Conservation (phyloP, 2,329 filamentous ascomycete species). For the Fusarium denticulatum region DNA sequence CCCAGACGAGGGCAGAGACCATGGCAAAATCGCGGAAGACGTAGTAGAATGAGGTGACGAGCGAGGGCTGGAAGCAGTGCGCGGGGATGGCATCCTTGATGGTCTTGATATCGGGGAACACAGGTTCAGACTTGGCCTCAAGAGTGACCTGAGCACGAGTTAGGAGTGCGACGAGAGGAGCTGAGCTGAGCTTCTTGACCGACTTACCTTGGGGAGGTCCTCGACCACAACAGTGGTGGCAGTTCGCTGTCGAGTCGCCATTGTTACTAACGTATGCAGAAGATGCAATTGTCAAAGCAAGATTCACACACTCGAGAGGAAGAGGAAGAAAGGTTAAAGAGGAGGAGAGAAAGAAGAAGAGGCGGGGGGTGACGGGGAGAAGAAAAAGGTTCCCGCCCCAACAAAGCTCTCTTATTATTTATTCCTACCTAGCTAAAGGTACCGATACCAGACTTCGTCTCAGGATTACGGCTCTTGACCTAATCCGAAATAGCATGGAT, state of each 20-base stretch:
- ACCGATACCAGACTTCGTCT: slow-evolving; percentile 5
- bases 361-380: neutral
- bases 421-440: slow-evolving; percentile 2
- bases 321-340: neutral
- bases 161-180: neutral
- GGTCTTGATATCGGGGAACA: slow-evolving; percentile 45
- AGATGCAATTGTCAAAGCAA: neutral
- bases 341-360: neutral
- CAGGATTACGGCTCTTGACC: slow-evolving; percentile 30
- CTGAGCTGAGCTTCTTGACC: neutral
- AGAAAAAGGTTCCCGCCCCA: slow-evolving; percentile 5
- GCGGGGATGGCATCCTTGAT: slow-evolving; percentile 62
- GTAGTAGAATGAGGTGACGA: slow-evolving; percentile 63
- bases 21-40: slow-evolving; percentile 65
- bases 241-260: slow-evolving; percentile 43
- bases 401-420: slow-evolving; percentile 15
- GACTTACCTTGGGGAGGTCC: slow-evolving; percentile 24
- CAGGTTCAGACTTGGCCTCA: slow-evolving; percentile 32
- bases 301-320: neutral
- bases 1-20: slow-evolving; percentile 59
- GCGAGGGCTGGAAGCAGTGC: slow-evolving; percentile 69
- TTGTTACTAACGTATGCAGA: slow-evolving; percentile 17
- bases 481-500: slow-evolving; percentile 35
- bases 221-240: slow-evolving; percentile 38
- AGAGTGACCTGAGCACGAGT: slow-evolving; percentile 24